A percentile compares a stretch with the other conserved stretches of the same genome.
Conservation (phyloP, 2,329 filamentous ascomycete species). For the Penicillium sp. region DNA sequence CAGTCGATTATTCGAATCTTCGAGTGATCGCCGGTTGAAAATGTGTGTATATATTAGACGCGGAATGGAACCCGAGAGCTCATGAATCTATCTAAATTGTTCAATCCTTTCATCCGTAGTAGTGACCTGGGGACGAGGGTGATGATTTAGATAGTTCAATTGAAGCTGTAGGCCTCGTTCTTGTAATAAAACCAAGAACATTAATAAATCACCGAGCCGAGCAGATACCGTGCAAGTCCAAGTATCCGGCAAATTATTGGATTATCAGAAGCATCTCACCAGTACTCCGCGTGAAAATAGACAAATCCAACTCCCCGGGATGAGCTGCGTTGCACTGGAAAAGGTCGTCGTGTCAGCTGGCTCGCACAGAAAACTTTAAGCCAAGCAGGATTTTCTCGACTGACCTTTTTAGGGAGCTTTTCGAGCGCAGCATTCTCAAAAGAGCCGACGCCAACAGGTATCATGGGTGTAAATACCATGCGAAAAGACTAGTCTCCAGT, state of each 20-base stretch:
- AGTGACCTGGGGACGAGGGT: neutral
- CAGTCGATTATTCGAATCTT: slow-evolving; percentile 33
- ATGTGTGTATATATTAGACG: neutral
- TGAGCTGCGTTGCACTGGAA: neutral
- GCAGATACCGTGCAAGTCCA: neutral
- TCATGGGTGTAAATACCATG: neutral
- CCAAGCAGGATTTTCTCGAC: no score
- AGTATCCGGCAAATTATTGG: neutral
- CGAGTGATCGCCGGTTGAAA: slow-evolving; percentile 21
- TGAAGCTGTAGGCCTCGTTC: neutral
- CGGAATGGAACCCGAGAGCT: neutral
- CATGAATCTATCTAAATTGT: neutral
- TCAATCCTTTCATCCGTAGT: neutral
- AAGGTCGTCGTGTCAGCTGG: neutral
- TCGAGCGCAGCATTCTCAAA: neutral
- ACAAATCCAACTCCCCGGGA: neutral
- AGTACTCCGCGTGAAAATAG: neutral
- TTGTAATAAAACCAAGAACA: neutral
- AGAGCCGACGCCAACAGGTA: no score
- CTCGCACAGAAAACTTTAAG: neutral
- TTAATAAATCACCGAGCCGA: neutral
- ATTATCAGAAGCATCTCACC: neutral
- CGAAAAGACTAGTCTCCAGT: neutral
- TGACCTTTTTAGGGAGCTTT: neutral
- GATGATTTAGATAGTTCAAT: neutral